phyloP scores from a whole-genome alignment of 306 rosid genomes.

The Neltuma alba region DNA sequence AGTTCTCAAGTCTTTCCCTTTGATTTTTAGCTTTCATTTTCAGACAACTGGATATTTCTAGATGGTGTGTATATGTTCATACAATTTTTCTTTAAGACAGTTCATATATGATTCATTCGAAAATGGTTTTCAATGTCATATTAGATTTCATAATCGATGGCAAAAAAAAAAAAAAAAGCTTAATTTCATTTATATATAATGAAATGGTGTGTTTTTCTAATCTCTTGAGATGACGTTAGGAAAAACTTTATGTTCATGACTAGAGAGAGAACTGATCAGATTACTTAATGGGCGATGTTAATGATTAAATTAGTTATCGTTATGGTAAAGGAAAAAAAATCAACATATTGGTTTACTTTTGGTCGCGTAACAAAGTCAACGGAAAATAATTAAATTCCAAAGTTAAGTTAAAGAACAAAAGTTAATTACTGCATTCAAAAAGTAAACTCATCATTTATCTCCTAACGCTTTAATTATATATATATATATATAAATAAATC shows the following conservation, averaged over 20 bases:
- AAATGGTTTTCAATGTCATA: neutral
- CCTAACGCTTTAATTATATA: neutral
- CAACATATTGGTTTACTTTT: neutral
- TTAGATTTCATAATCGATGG: neutral
- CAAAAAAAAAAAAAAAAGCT: neutral
- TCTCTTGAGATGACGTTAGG: neutral
- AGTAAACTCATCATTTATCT: neutral
- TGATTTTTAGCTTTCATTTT: too few relatives aligned
- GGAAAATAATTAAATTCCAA: neutral
- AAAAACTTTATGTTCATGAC: neutral
- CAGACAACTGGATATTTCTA: too few relatives aligned
- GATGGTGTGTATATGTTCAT: too few relatives aligned
- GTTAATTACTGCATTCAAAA: neutral
- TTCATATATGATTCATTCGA: neutral
- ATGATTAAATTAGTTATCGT: neutral
- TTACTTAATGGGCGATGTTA: neutral
- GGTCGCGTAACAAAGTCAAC: neutral
- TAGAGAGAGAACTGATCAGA: neutral
- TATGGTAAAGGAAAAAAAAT: neutral
- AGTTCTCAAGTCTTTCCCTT: too few relatives aligned
- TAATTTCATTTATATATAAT: neutral
- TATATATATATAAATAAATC: neutral
- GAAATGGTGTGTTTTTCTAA: neutral
- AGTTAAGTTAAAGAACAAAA: conserved; percentile 1
- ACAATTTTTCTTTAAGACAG: too few relatives aligned